These are phyloP conservation scores for Aspergillus novofumigatus DNA, from an alignment of 2,329 filamentous ascomycete genomes.

Conservation along the genomic window DNA sequence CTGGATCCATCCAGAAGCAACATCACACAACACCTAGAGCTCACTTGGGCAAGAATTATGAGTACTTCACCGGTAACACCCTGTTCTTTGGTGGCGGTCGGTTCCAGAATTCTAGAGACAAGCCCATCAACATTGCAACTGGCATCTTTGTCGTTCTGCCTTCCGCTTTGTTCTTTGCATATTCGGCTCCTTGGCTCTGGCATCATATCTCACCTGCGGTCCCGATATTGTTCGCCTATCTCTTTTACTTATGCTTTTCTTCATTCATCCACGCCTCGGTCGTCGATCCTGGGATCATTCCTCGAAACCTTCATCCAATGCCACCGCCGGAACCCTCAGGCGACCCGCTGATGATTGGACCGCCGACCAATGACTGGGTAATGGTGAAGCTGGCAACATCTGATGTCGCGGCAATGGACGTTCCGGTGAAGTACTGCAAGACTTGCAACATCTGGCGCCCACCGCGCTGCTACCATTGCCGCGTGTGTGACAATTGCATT, in stretches of 20 bases:
- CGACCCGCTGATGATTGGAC: constrained; percentile 76
- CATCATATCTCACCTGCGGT: constrained; percentile 80
- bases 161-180: constrained; percentile 75
- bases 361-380: constrained; percentile 88
- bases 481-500: constrained; percentile 93
- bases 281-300: constrained; percentile 88
- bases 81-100: constrained; percentile 83
- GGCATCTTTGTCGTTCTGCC: constrained; percentile 76
- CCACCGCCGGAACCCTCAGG: constrained; percentile 71
- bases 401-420: constrained; percentile 84
- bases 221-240: constrained; percentile 82
- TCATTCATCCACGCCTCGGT: constrained; percentile 92
- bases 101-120: constrained; percentile 80
- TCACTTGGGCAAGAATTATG: constrained; percentile 67
- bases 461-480: constrained; percentile 91
- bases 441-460: constrained; percentile 97
- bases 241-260: constrained; percentile 86
- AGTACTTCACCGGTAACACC: constrained; percentile 93
- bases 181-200: constrained; percentile 74
- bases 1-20: constrained; percentile 55
- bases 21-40: constrained; percentile 27
- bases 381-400: constrained; percentile 77
- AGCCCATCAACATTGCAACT: constrained; percentile 85
- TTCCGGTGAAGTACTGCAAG: constrained; percentile 96
- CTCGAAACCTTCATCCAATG: constrained; percentile 85